These are phyloP conservation scores for Xerocomellus amylosporus DNA, from an alignment of 768 basidiomycete species.

Conservation along the genomic window DNA sequence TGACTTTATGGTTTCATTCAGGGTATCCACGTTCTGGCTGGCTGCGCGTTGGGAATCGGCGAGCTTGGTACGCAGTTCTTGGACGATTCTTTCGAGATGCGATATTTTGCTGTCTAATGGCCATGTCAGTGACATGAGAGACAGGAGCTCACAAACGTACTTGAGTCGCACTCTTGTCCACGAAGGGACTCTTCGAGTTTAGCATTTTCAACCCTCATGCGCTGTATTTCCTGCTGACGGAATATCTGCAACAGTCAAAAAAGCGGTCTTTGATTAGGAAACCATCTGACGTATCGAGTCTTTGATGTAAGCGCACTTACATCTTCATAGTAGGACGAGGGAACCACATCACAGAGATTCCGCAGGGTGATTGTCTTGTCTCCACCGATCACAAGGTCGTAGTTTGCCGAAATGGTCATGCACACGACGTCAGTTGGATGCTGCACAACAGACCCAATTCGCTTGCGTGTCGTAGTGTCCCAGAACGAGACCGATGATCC, in stretches of 20 bases:
- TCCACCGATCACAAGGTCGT: neutral
- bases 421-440: neutral
- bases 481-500: conserved; percentile 3
- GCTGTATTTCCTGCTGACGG: neutral
- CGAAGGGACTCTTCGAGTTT: neutral
- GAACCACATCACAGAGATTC: neutral
- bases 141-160: neutral
- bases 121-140: neutral
- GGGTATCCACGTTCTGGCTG: neutral
- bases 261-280: neutral
- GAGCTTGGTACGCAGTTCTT: neutral
- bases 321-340: neutral
- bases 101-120: neutral
- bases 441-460: neutral
- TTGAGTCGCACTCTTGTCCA: neutral
- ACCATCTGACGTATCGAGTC: neutral
- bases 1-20: neutral
- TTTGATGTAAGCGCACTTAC: neutral
- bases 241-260: neutral
- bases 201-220: neutral
- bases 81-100: neutral
- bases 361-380: neutral
- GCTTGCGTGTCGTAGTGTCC: conserved; percentile 2
- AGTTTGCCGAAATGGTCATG: conserved; percentile 5
- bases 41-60: neutral